phyloP scores from a whole-genome alignment of 192 early-diverging fungal genomes.

The Spinellus fusiger region DNA sequence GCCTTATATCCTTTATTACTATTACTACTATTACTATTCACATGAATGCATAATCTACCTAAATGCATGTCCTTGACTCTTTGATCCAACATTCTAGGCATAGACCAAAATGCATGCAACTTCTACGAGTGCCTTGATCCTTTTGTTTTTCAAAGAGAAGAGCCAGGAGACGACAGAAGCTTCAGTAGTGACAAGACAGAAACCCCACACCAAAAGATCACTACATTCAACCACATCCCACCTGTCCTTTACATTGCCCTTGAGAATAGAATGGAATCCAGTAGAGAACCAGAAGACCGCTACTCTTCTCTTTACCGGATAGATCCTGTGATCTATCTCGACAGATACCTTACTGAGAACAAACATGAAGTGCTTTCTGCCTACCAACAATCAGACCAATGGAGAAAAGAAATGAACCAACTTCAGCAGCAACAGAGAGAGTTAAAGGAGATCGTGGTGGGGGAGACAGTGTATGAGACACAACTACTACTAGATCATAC shows the following conservation, averaged over 20 bases:
- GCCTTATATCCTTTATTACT: constrained; percentile 27
- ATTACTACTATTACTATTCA: not conserved
- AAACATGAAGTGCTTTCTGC: not conserved
- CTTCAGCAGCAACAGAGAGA: not conserved
- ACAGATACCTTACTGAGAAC: constrained; percentile 32
- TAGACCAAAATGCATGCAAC: not conserved
- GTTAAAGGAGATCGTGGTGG: not conserved
- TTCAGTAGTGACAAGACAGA: not conserved
- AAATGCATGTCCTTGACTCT: not conserved
- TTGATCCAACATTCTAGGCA: constrained; percentile 9
- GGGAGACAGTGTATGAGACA: too few species aligned
- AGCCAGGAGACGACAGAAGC: not conserved
- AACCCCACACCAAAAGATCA: too few species aligned
- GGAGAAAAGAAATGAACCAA: not conserved
- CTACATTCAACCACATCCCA: constrained; percentile 22
- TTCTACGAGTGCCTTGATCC: constrained; percentile 27
- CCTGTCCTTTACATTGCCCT: constrained; percentile 20
- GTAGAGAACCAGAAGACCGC: too few species aligned
- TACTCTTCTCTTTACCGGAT: constrained; percentile 11
- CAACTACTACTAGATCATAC: too few species aligned
- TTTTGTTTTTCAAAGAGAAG: constrained; percentile 19
- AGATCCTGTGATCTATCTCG: constrained; percentile 31
- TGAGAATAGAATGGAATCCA: constrained; percentile 5
- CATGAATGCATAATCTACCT: not conserved
- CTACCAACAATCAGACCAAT: constrained; percentile 9